phyloP scores from a whole-genome alignment of 805 yeast genomes.

The Dipodascus geniculatus region DNA sequence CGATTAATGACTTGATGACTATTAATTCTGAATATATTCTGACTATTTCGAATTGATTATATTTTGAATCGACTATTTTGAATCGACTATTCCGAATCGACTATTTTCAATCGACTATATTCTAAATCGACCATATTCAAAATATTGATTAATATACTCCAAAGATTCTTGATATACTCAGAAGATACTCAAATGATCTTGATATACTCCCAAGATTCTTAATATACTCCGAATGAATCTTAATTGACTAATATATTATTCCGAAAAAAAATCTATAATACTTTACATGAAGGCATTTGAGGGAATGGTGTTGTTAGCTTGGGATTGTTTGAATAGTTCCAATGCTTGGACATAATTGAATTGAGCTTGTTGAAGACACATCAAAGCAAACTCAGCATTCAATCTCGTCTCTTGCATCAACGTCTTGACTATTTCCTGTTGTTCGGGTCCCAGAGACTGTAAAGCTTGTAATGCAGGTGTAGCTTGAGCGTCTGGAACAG shows the following conservation, averaged over 20 bases:
- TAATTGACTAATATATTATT: background rate
- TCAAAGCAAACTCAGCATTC: conserved; percentile 64
- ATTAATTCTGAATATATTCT: no score
- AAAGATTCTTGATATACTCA: background rate
- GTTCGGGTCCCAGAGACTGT: conserved; percentile 36
- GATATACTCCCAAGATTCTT: no score
- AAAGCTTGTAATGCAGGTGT: conserved; percentile 12
- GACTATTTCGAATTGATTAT: no score
- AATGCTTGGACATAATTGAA: conserved; percentile 70
- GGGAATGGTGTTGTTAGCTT: conserved; percentile 39
- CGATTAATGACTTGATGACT: no score
- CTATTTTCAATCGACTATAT: no score
- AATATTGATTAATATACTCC: no score
- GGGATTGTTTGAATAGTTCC: conserved; percentile 57
- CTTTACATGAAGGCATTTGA: conserved; percentile 36
- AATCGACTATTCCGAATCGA: no score
- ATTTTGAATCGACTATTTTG: no score
- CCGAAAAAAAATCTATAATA: conserved; percentile 6
- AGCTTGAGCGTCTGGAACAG: conserved; percentile 11
- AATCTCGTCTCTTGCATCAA: conserved; percentile 63
- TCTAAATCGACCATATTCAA: no score
- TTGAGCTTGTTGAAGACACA: conserved; percentile 79
- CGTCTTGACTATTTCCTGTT: conserved; percentile 52
- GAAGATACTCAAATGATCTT: background rate
- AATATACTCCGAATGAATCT: no score